These are phyloP conservation scores for Protomyces inouyei DNA, from an alignment of 1,139 yeast genomes.

Conservation along the genomic window DNA sequence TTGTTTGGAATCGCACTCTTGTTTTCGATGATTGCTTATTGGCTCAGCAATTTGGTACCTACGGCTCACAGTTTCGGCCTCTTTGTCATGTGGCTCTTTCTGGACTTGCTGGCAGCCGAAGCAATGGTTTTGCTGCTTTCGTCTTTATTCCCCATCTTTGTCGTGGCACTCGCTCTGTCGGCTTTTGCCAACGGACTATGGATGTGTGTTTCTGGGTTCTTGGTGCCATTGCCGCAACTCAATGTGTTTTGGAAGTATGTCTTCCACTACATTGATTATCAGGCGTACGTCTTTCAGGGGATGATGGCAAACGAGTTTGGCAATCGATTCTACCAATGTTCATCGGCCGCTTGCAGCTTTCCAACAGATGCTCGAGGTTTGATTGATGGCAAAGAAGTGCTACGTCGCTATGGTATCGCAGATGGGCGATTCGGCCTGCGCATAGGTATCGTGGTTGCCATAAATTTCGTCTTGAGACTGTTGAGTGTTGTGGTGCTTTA, in stretches of 20 bases:
- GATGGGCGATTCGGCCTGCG: neutral
- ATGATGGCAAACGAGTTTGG: slow-evolving; percentile 46
- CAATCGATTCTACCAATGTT: neutral
- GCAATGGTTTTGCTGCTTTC: slow-evolving; percentile 43
- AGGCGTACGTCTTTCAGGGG: slow-evolving; percentile 45
- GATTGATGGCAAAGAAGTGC: neutral
- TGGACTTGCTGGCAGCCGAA: slow-evolving; percentile 45
- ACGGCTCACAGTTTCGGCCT: slow-evolving; percentile 40
- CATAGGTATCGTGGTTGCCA: neutral
- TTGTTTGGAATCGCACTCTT: slow-evolving; percentile 41
- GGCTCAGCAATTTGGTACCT: slow-evolving; percentile 40
- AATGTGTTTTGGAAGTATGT: slow-evolving; percentile 45
- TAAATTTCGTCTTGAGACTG: neutral
- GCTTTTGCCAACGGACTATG: slow-evolving; percentile 47
- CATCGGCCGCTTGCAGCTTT: neutral
- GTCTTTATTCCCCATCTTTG: slow-evolving; percentile 42
- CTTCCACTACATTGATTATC: slow-evolving; percentile 45
- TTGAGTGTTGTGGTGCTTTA: neutral
- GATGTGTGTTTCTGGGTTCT: slow-evolving; percentile 47
- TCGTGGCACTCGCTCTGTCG: slow-evolving; percentile 43
- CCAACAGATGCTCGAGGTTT: neutral
- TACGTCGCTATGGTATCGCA: neutral
- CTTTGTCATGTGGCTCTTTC: slow-evolving; percentile 43
- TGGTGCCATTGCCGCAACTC: slow-evolving; percentile 41
- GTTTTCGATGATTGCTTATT: slow-evolving; percentile 42